phyloP scores from a whole-genome alignment of 495 filamentous ascomycete genomes.

The Recurvomyces mirabilis region DNA sequence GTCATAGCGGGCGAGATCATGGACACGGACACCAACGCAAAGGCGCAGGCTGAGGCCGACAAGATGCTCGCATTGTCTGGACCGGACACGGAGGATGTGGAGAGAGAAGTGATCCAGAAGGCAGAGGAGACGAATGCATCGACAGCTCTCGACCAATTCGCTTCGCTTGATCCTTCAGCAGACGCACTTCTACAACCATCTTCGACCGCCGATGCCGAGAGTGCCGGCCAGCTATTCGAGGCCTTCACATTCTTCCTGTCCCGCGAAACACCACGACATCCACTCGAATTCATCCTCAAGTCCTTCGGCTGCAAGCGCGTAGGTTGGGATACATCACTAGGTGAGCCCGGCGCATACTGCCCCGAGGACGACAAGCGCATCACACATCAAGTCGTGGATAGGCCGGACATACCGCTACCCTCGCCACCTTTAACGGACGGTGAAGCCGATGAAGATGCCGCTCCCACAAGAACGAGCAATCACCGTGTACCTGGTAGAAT shows the following conservation, averaged over 20 bases:
- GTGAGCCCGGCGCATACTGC: slow-evolving; percentile 83
- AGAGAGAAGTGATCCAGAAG: background rate
- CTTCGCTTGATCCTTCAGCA: slow-evolving; percentile 60
- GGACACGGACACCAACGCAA: slow-evolving; percentile 29
- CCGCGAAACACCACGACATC: slow-evolving; percentile 79
- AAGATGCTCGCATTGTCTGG: slow-evolving; percentile 26
- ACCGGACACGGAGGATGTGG: slow-evolving; percentile 23
- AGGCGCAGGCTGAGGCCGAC: slow-evolving; percentile 31
- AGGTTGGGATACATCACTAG: slow-evolving; percentile 81
- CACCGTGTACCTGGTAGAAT: slow-evolving; percentile 74
- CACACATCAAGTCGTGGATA: slow-evolving; percentile 92
- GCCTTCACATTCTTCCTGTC: slow-evolving; percentile 87
- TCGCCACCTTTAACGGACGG: slow-evolving; percentile 36
- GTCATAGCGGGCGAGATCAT: slow-evolving; percentile 27
- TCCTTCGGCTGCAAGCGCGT: slow-evolving; percentile 93
- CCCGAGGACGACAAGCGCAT: slow-evolving; percentile 77
- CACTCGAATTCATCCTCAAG: slow-evolving; percentile 86
- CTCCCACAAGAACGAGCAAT: slow-evolving; percentile 30
- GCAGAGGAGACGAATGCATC: slow-evolving; percentile 3
- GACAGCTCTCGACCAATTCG: slow-evolving; percentile 74
- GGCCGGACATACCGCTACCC: slow-evolving; percentile 59
- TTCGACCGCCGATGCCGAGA: slow-evolving; percentile 41
- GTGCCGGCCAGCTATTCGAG: slow-evolving; percentile 61
- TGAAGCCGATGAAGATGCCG: slow-evolving; percentile 38
- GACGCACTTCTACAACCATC: slow-evolving; percentile 79